Evolutionary conservation across 2,329 filamentous ascomycete genomes (phyloP), one percentile per base, ranked within the genome.

Genomic region (Xylariaceae sp.): DNA sequence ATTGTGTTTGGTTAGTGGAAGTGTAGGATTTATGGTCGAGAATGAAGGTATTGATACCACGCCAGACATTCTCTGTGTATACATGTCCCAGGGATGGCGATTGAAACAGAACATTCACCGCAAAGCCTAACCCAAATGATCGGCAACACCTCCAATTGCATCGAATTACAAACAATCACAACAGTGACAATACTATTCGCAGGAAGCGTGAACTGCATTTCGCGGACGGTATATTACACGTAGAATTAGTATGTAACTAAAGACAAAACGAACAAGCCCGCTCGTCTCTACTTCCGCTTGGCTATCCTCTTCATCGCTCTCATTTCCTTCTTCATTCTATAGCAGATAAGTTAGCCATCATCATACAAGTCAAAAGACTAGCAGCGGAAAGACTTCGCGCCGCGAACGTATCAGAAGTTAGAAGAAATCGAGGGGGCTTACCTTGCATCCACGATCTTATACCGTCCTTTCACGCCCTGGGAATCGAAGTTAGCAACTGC

Each of bases 261-360:
- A 47, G 10, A 47, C 16, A 44, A 13, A 0, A 18, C 18, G 4
- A n/a, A 19, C 22, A 12, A 40, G 18, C 10, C 29, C 3, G 30
- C 32, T 19, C 41, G 40, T 32, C 32, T 26, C 26, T 41, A 60
- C 50, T 63, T 61, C 22, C 55, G 43, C 51, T 63, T 64, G 4
- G 61, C 53, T 47, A 64, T 54, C 32, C 62, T 56, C 56, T 61
- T 64, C 53, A 43, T 44, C n/a, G 62, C 62, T 34, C 62, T 59
- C 61, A 59, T 61, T 55, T 64, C 62, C 49, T 63, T 64, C 54
- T 63, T 63, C 61, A 62, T 63, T 52, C 56, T 58, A 10, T 47
- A 49, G 41, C 13, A 29, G 21, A 32, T 8, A 19, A 8, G 30
- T 57, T 32, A 57, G 55, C 26, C 37, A 19, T 32, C 32, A 12